Base-by-base conservation (phyloP, 768 basidiomycete genomes). In the Porpolomopsis calyptriformis region DNA sequence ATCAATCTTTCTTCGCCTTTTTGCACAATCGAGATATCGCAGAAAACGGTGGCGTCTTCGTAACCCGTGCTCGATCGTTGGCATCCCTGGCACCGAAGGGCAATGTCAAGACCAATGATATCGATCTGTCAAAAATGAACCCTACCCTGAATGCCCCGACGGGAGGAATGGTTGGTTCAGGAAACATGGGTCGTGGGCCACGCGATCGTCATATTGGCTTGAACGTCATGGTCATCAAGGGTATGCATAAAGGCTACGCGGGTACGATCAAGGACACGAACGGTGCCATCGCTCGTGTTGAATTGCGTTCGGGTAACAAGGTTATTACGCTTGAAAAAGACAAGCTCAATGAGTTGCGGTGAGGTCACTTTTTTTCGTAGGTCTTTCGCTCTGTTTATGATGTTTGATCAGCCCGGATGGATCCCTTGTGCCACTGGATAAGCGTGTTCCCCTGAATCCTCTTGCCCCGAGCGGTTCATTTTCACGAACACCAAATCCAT, bases 231-330 rank as follows among this genome's bases (percentile, higher is more conserved):
- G 78, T 98, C 4, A 70, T 88, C 49, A 86, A 89, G 60, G 96
- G 96, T 4, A 74, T 86, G 4, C 78, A 84, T 58, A 99, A 99
- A 64, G 88, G 91, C 11, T 85, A 93, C 55, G 72, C 82, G 37
- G 96, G 96, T 5, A 78, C 81, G 4, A 86, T 98, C 70, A 97
- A 93, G 64, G 96, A 98, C 59, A 87, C 91, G 23, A 94, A 92
- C 48, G 94, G 92, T 4, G 71, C 73, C 31, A 70, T 80, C 47
- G 88, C 85, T 1, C 77, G 96, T 34, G 91, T 99, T 11, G 96
- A 98, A 62, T 68, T 99, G n/a, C 82, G 90, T 11, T 84, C 83
- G 31, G 71, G 72, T 14, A 93, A 92, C 63, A 92, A 89, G 63
- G 71, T 92, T 18, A 80, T 99, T 48, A 82, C 82, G 31, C 80